A percentile compares a stretch with the other conserved stretches of the same genome.
These are phyloP conservation scores for Sugiyamaella marilandica DNA, from an alignment of 805 yeast genomes.

Conservation along the genomic window DNA sequence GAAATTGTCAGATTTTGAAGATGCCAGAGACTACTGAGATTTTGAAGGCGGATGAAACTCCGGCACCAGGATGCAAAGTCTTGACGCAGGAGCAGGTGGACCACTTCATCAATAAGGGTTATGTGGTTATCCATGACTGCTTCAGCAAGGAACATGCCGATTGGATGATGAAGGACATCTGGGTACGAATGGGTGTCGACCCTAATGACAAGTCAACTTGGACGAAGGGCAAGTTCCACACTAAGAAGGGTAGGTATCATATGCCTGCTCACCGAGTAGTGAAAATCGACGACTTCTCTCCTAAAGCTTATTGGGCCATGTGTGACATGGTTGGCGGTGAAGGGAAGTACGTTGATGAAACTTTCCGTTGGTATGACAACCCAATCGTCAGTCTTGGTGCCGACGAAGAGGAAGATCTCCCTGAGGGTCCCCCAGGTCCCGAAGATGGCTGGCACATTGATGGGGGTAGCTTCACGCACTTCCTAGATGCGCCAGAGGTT, in stretches of 20 bases:
- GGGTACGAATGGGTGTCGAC: slow-evolving; percentile 13
- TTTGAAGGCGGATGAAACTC: neutral
- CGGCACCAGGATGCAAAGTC: slow-evolving; percentile 9
- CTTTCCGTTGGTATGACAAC: slow-evolving; percentile 16
- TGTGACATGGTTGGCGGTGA: slow-evolving; percentile 14
- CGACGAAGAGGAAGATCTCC: slow-evolving; percentile 11
- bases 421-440: slow-evolving; percentile 11
- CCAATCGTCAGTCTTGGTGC: slow-evolving; percentile 12
- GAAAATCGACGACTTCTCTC: slow-evolving; percentile 11
- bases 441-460: slow-evolving; percentile 13
- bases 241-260: slow-evolving; percentile 3
- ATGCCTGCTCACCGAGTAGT: slow-evolving; percentile 15
- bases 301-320: slow-evolving; percentile 13
- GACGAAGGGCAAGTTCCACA: slow-evolving; percentile 11
- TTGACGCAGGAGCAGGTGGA: slow-evolving; percentile 11
- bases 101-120: slow-evolving; percentile 10
- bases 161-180: slow-evolving; percentile 14
- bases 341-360: slow-evolving; percentile 11
- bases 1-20: neutral
- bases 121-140: slow-evolving; percentile 13
- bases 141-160: slow-evolving; percentile 10
- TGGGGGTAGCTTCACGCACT: slow-evolving; percentile 14
- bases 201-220: slow-evolving; percentile 13
- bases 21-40: slow-evolving; percentile 2
- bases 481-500: slow-evolving; percentile 12